Percentiles rank a stretch among this genome's conserved stretches.
phyloP scores from a whole-genome alignment of 139 green algal species.

The Astrephomene gubernaculifera region DNA sequence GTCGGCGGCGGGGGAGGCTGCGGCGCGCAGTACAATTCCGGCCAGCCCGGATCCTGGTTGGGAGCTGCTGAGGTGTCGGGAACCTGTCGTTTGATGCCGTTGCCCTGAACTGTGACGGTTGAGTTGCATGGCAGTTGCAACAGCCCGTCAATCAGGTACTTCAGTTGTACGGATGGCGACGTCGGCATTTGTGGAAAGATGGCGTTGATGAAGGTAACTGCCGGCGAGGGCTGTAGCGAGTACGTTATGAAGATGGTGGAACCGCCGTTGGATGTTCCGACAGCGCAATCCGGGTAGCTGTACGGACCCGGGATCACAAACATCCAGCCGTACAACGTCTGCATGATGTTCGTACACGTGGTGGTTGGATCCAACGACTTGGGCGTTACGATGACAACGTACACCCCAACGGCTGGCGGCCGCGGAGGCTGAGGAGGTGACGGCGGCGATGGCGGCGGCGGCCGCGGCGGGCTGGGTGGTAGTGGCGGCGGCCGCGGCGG shows the following conservation, averaged over 20 bases:
- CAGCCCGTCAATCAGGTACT: not conserved
- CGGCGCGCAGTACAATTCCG: conserved; percentile 10
- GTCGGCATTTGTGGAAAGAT: not conserved
- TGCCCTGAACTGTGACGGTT: not conserved
- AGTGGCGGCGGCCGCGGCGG: not conserved
- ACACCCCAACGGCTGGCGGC: not conserved
- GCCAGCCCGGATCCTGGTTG: not conserved
- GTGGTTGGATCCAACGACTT: not conserved
- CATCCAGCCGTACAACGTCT: not conserved
- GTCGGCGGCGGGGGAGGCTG: not conserved
- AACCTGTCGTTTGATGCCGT: not conserved
- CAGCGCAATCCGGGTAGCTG: not conserved
- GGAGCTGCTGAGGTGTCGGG: not conserved
- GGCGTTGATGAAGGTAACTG: conserved; percentile 21
- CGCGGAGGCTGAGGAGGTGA: not conserved
- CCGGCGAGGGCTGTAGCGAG: not conserved
- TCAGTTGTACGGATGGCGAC: not conserved
- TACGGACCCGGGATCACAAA: not conserved
- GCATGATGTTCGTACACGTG: not conserved
- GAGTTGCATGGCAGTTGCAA: conserved; percentile 9
- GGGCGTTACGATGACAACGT: not conserved
- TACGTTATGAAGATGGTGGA: conserved; percentile 6
- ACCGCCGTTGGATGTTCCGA: not conserved
- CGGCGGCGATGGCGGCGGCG: not conserved
- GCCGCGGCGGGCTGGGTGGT: not conserved